These are phyloP conservation scores for Ustilago bromivora DNA, from an alignment of 1,284 basidiomycete genomes.

Conservation along the genomic window DNA sequence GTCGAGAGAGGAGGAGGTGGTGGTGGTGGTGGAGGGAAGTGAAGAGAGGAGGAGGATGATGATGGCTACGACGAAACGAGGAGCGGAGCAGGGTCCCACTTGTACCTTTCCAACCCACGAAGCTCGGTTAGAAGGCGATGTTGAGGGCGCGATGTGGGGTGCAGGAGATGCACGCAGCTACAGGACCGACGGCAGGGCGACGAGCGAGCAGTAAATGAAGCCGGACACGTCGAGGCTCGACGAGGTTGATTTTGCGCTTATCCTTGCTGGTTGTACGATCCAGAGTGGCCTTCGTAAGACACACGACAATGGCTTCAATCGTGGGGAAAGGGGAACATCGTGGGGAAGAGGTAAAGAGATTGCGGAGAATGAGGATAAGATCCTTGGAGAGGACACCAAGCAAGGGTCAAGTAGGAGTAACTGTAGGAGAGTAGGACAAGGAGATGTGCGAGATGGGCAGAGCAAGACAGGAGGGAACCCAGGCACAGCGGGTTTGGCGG, in stretches of 20 bases:
- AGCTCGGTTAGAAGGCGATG: neutral
- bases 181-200: neutral
- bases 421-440: neutral
- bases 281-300: neutral
- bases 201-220: neutral
- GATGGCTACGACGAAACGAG: neutral
- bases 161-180: neutral
- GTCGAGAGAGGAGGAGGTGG: neutral
- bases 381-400: neutral
- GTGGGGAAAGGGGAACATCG: neutral
- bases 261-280: neutral
- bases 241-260: neutral
- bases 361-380: neutral
- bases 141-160: constrained; percentile 2
- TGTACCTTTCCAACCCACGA: constrained; percentile 11
- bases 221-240: neutral
- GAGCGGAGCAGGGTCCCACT: constrained; percentile 3
- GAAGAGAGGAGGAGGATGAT: neutral
- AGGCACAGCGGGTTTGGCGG: constrained; percentile 14
- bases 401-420: neutral
- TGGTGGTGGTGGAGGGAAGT: too few relatives aligned
- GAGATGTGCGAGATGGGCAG: neutral
- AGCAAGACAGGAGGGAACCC: neutral
- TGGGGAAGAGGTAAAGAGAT: constrained; percentile 5
- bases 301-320: neutral